These are phyloP conservation scores for Penicillium sp. DNA, from an alignment of 2,329 filamentous ascomycete species.

Conservation along the genomic window DNA sequence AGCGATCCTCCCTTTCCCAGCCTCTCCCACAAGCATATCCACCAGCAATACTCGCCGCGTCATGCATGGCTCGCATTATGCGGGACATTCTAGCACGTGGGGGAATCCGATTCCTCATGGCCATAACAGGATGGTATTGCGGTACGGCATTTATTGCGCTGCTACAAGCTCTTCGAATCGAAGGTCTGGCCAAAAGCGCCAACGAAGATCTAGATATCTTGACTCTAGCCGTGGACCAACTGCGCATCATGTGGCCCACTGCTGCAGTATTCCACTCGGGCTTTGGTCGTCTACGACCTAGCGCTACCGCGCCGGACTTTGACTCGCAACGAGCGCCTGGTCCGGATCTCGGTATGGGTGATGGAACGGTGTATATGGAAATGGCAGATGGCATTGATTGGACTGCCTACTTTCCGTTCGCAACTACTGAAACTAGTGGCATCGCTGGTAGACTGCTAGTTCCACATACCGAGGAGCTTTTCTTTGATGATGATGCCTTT, in stretches of 20 bases:
- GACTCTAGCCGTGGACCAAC: constrained; percentile 32
- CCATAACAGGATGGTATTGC: constrained; percentile 47
- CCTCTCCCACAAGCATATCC: constrained; percentile 40
- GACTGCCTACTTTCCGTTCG: constrained; percentile 38
- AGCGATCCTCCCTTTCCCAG: constrained; percentile 38
- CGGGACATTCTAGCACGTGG: constrained; percentile 42
- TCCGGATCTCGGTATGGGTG: constrained; percentile 12
- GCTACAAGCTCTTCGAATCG: constrained; percentile 40
- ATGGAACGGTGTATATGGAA: constrained; percentile 13
- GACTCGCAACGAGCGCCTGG: constrained; percentile 6
- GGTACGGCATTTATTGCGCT: constrained; percentile 44
- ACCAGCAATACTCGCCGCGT: constrained; percentile 40
- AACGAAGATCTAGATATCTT: constrained; percentile 37
- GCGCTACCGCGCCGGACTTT: constrained; percentile 23
- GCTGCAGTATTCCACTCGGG: constrained; percentile 37
- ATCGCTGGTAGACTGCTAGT: constrained; percentile 12
- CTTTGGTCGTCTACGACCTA: constrained; percentile 15
- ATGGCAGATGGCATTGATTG: constrained; percentile 31
- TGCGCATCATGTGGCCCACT: constrained; percentile 38
- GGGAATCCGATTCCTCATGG: constrained; percentile 43
- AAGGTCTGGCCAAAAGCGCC: constrained; percentile 30
- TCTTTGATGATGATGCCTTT: constrained; percentile 12
- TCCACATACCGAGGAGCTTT: constrained; percentile 13
- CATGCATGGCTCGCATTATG: constrained; percentile 41
- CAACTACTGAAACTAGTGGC: constrained; percentile 30